Evolutionary conservation across 225 moss, liverwort and hornwort species (phyloP), one percentile per base, ranked within the genome.

Genomic region (Marchantia paleacea): DNA sequence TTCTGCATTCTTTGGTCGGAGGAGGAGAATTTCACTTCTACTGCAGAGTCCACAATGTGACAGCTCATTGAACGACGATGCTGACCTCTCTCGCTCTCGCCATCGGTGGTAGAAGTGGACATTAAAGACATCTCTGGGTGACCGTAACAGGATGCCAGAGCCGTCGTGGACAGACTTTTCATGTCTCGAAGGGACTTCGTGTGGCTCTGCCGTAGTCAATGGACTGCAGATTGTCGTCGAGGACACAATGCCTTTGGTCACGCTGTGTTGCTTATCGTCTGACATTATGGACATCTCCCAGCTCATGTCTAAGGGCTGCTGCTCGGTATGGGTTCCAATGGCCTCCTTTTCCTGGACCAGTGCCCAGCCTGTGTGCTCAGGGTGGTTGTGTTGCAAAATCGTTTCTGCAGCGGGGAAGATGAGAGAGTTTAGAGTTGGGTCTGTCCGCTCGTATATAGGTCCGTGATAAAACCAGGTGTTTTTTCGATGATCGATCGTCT

Each of bases 281-380:
- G 47, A 48, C 7, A 71, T 49, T 16, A 71, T 71, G 19, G 71
- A 71, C 19, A 71, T 71, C 18, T 48, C 47, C 48, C 71, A 71
- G 71, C 71, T 71, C 68, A 68, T 68, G 68, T 68, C 68, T 50
- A 71, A 50, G 22, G 48, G 20, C 47, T 70, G 69, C 28, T 70
- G 69, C 69, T 70, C 69, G 18, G 8, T 2, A 5, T 69, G 39
- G 48, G 70, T 70, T 48, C n/a, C 71, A 71, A 19, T 18, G 49
- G 15, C 71, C 20, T 71, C 71, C 71, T 71, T 71, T 22, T 30
- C 49, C 22, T 71, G 71, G 0, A 71, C 49, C 15, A 14, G 7
- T 11, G 20, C 49, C 71, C 71, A 48, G 18, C 22, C 70, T 39
- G 70, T 13, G 26, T 67, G 22, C 31, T 19, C 12, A 16, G 47